phyloP scores from a whole-genome alignment of 805 yeast genomes.

The Starmera caribaea region DNA sequence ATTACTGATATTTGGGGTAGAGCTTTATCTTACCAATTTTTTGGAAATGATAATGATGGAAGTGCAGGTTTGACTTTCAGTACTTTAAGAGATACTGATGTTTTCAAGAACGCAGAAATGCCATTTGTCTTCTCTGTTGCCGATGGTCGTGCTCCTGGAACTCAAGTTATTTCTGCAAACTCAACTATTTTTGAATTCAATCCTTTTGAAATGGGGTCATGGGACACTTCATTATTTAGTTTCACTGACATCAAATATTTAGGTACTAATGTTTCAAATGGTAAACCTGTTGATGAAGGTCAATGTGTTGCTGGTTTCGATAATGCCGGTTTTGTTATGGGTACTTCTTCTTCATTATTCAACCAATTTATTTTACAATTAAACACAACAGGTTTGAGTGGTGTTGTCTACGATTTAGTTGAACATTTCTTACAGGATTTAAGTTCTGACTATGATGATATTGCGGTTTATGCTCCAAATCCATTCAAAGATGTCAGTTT shows the following conservation, averaged over 20 bases:
- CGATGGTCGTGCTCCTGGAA: conserved; percentile 58
- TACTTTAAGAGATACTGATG: conserved; percentile 48
- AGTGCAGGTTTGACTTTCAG: conserved; percentile 56
- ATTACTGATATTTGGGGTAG: conserved; percentile 79
- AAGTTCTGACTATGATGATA: conserved; percentile 46
- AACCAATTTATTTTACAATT: conserved; percentile 54
- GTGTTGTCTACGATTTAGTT: conserved; percentile 36
- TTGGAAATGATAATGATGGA: conserved; percentile 48
- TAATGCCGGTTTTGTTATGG: conserved; percentile 73
- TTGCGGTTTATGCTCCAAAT: conserved; percentile 64
- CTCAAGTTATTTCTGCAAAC: conserved; percentile 45
- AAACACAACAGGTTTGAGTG: conserved; percentile 41
- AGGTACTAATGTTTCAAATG: conserved; percentile 57
- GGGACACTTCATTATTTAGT: conserved; percentile 68
- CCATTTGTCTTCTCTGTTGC: conserved; percentile 65
- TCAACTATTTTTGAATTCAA: conserved; percentile 58
- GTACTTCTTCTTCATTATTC: conserved; percentile 76
- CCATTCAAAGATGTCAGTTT: conserved; percentile 46
- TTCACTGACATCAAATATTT: conserved; percentile 61
- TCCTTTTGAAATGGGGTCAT: conserved; percentile 75
- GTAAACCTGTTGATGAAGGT: conserved; percentile 35
- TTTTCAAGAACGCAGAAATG: conserved; percentile 51
- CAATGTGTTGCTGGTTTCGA: conserved; percentile 64
- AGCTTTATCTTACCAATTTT: conserved; percentile 62
- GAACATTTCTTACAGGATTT: conserved; percentile 36